Evolutionary conservation across 441 rosid species (phyloP), one percentile per base, ranked within the genome.

Genomic region (Gossypium schwendimanii): DNA sequence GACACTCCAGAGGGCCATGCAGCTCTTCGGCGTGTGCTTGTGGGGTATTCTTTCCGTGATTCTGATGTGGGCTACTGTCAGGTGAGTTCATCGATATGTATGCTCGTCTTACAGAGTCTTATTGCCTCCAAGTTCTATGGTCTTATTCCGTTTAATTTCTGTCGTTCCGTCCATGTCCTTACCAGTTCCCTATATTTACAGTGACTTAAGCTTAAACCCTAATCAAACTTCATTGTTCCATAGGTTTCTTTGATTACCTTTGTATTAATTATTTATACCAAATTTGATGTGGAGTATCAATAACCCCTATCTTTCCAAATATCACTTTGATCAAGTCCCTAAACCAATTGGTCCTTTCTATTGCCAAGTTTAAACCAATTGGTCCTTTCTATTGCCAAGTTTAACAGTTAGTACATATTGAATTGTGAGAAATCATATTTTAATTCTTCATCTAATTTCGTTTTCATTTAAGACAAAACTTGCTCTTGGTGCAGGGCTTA

Each of bases 21-120:
- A 75, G 71, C 99, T 65, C 85, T 95, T 21, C 77, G 96, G 39
- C 92, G 98, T 69, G 97, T 95, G 75, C 99, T 95, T 75, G 96
- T 92, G 53, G 98, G 83, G 2, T 95, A 95, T 77, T 95, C 99
- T 20, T 95, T 92, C 69, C 96, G 99, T 12, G 99, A 95, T 80
- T 95, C 99, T 73, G 98, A 95, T 84, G 99, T 95, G 77, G 99
- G 99, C 60, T 95, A 95, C 70, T 92, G 98, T 81, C 99, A 95
- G 96, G 99, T 95, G 77, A 47, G 84, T 73, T 64, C 44, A n/a
- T 55, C 54, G 31, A 39, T 33, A 8, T 15, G 3, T 65, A 3
- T 21, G 17, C 26, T 26, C 24, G 39, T 18, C 57, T 31, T 45
- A 2, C 33, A 18, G 45, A 33, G 31, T 33, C 21, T 41, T 14